Evolutionary conservation across 495 filamentous ascomycete genomes (phyloP).

Genomic region (Penicillium lagena): DNA sequence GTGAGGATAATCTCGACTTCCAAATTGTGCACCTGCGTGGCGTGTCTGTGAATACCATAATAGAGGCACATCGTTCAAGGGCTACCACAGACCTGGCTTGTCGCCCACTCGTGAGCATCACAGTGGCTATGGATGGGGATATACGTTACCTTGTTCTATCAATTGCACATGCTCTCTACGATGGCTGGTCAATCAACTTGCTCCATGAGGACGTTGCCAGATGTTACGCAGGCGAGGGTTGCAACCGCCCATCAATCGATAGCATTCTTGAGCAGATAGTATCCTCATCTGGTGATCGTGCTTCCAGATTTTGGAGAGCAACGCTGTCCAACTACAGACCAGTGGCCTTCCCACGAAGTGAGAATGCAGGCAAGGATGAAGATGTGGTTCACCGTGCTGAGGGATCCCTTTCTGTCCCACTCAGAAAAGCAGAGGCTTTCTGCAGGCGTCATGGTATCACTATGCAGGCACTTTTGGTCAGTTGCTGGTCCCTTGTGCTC

Average conservation of each 20-base stretch:
- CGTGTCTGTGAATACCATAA: conserved; percentile 10
- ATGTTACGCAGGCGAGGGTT: conserved; percentile 21
- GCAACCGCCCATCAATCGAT: conserved; percentile 14
- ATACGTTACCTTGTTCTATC: conserved; percentile 22
- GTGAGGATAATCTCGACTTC: conserved; percentile 13
- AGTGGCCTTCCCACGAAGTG: conserved; percentile 8
- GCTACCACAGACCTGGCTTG: conserved; percentile 2
- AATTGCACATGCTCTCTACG: conserved; percentile 83
- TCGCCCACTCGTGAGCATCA: conserved; percentile 12
- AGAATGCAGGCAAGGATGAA: conserved; percentile 16
- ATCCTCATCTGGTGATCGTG: conserved; percentile 14
- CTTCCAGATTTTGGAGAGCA: conserved; percentile 32
- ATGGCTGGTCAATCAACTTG: conserved; percentile 70
- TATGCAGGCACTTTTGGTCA: conserved; percentile 67
- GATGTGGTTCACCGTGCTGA: conserved; percentile 24
- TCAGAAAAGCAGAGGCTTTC: conserved; percentile 35
- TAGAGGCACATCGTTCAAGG: conserved; percentile 17
- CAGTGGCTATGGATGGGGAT: conserved; percentile 11
- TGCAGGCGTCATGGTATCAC: conserved; percentile 59
- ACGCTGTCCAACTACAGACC: conserved; percentile 22
- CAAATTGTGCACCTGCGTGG: conserved; percentile 13
- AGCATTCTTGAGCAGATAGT: conserved; percentile 24
- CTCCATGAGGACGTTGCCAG: conserved; percentile 54
- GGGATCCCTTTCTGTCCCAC: conserved; percentile 19
- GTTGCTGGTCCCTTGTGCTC: conserved; percentile 61